Percentiles rank a stretch among this genome's conserved stretches.
Evolutionary conservation across 352 stramenopile genomes (phyloP).

Genomic region (Elongisporangium prolatum): DNA sequence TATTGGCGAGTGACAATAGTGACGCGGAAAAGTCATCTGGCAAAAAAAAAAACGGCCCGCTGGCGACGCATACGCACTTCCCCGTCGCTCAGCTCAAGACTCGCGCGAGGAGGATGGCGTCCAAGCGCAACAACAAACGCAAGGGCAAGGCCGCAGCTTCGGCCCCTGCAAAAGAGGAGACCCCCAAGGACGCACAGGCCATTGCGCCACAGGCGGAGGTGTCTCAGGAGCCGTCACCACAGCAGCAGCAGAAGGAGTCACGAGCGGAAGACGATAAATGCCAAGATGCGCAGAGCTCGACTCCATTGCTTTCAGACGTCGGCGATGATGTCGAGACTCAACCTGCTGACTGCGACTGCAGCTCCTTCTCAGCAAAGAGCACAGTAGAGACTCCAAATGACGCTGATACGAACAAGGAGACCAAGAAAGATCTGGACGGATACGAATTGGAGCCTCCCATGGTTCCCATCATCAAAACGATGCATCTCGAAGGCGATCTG

Average conservation of each 20-base stretch:
- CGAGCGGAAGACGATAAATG: not conserved
- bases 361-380: not conserved
- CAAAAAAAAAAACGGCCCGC: not conserved
- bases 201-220: not conserved
- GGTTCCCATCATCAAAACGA: not conserved
- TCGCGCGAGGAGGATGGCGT: not conserved
- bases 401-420: not conserved
- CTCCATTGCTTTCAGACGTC: not conserved
- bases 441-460: not conserved
- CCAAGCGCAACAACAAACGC: not conserved
- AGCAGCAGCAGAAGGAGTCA: not conserved
- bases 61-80: not conserved
- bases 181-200: not conserved
- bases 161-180: not conserved
- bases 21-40: not conserved
- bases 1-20: not conserved
- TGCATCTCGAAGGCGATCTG: not conserved
- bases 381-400: not conserved
- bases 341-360: not conserved
- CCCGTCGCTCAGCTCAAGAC: not conserved
- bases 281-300: not conserved
- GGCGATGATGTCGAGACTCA: not conserved
- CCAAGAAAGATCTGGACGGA: not conserved
- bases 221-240: not conserved
- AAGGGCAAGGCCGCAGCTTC: not conserved